Base-by-base conservation (phyloP, 208 protist genomes). In the Leishmania tropica region DNA sequence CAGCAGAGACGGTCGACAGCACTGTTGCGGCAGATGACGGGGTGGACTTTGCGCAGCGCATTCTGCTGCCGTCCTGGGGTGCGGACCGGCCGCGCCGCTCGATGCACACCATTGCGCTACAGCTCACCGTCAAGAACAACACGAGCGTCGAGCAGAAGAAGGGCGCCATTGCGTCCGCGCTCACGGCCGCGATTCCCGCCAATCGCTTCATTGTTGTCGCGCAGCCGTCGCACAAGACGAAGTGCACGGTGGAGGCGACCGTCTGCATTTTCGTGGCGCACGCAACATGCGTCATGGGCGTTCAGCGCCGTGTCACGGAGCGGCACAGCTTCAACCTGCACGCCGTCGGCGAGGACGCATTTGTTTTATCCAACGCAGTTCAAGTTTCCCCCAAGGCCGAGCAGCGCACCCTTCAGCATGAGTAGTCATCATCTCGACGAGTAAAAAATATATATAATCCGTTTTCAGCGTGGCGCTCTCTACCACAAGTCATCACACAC, bases 111-210 rank as follows among this genome's bases (percentile, higher is more conserved):
- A 76, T 94, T 53, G 79, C 79, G 35, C 80, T 97, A 45, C 85
- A 91, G 58, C 87, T 97, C 54, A 88, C 76, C n/a, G 88, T 97
- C 17, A 95, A 95, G 81, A 97, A 97, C 85, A 97, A 97, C 88
- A 94, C 92, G 5, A 91, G 88, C 83, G 92, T 97, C 67, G 89
- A 95, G 74, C 79, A 81, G 45, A 90, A 94, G 47, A 93, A 95
- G 80, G 53, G 83, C 11, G 83, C 85, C 24, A 71, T 94, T 35
- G 80, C 85, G 3, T 81, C 90, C 1, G 87, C 78, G 24, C 79
- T 97, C 70, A 80, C 90, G 42, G 65, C 84, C 8, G 73, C 85
- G n/a, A 89, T 97, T 58, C 94, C 94, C 8, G 85, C 81, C 40
- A 97, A 96, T 75, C 92, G 92, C 21, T 97, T 97, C 78, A 92